Evolutionary conservation across 2,329 filamentous ascomycete species (phyloP).

Genomic region (Myriosclerotinia curreyana): DNA sequence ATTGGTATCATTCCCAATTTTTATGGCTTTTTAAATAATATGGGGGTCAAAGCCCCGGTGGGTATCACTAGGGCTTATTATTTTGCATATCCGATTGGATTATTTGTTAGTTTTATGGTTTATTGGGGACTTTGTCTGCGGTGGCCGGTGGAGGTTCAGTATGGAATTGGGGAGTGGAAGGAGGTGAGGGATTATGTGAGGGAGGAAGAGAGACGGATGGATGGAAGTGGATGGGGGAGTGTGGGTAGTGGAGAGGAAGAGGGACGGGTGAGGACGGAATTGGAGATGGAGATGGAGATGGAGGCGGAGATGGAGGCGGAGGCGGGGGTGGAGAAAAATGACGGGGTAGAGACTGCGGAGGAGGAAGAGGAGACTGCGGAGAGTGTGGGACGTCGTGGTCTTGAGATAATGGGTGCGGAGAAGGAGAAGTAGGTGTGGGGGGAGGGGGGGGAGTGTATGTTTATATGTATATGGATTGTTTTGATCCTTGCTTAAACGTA

Average conservation of each 20-base stretch:
- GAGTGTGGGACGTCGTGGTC: not conserved
- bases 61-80: conserved; percentile 50
- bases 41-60: conserved; percentile 42
- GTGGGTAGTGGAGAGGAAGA: conserved; percentile 6
- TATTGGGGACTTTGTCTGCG: conserved; percentile 34
- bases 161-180: conserved; percentile 35
- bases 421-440: no score
- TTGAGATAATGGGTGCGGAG: fast-evolving
- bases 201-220: conserved; percentile 28
- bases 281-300: not conserved
- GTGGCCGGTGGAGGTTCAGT: conserved; percentile 28
- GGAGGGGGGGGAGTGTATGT: not conserved
- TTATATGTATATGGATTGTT: not conserved
- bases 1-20: conserved; percentile 44
- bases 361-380: no score
- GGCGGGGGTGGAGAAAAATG: not conserved
- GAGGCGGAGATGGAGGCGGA: no score
- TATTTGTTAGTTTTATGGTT: conserved; percentile 44
- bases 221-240: not conserved
- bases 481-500: no score
- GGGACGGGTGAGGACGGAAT: not conserved
- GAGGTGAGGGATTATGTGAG: conserved; percentile 42
- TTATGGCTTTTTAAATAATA: conserved; percentile 44
- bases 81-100: conserved; percentile 53
- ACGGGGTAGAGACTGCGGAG: not conserved